These are phyloP conservation scores for Recurvomyces mirabilis DNA, from an alignment of 495 filamentous ascomycete genomes.

Conservation along the genomic window DNA sequence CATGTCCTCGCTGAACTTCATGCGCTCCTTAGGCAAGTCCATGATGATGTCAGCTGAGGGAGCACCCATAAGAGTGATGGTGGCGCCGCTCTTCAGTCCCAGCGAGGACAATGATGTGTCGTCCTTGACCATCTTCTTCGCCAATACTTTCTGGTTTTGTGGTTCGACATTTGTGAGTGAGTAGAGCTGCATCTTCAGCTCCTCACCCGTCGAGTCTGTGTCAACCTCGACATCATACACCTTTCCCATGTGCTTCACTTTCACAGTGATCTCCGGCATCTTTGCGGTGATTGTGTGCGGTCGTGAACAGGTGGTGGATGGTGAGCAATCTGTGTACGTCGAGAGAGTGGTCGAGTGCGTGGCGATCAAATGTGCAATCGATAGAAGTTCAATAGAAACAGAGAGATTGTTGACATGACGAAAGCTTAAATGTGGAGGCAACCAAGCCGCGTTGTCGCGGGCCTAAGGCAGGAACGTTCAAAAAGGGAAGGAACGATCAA, in stretches of 20 bases:
- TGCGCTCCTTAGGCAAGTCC: conserved; percentile 63
- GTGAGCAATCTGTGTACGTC: background rate
- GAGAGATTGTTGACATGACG: conserved; percentile 1
- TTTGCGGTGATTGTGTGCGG: background rate
- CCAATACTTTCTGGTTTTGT: conserved; percentile 85
- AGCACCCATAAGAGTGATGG: conserved; percentile 95
- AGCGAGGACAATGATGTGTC: conserved; percentile 76
- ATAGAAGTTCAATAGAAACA: background rate
- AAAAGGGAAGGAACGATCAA: conserved; percentile 1
- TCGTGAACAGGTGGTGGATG: background rate
- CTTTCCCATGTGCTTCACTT: conserved; percentile 88
- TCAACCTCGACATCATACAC: conserved; percentile 90
- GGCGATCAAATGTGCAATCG: background rate
- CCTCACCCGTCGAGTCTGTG: conserved; percentile 70
- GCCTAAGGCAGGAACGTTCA: background rate
- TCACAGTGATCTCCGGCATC: conserved; percentile 58
- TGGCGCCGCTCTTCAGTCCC: conserved; percentile 72
- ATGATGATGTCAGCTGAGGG: conserved; percentile 53
- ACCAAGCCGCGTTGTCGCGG: background rate
- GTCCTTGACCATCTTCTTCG: conserved; percentile 93
- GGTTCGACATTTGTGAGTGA: conserved; percentile 93
- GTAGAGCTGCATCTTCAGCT: conserved; percentile 89
- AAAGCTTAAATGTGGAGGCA: background rate
- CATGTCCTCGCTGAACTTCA: conserved; percentile 95
- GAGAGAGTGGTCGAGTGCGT: background rate